Percentiles rank a stretch among this genome's conserved stretches.
phyloP scores from a whole-genome alignment of 352 stramenopile species.

The Phytopythium vexans region DNA sequence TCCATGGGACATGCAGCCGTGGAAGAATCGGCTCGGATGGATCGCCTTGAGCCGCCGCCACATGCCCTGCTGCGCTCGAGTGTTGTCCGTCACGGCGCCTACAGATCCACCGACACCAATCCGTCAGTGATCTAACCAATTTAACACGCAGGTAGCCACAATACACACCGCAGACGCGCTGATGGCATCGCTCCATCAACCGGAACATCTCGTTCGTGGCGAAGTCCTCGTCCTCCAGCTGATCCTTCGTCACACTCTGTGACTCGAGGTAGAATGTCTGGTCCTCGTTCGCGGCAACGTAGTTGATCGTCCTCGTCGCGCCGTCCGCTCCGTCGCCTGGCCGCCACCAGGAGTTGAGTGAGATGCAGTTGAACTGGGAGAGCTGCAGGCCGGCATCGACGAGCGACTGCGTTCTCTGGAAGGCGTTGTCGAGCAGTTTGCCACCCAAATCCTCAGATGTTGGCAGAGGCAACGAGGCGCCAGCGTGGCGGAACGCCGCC shows the following conservation, averaged over 20 bases:
- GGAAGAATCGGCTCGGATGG: constrained; percentile 21
- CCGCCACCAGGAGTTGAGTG: constrained; percentile 8
- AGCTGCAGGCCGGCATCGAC: background rate
- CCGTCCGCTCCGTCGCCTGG: constrained; percentile 4
- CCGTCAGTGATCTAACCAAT: background rate
- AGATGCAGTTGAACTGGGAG: constrained; percentile 4
- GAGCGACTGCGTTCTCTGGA: constrained; percentile 1
- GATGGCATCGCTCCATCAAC: constrained; percentile 4
- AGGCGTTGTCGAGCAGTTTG: constrained; percentile 15
- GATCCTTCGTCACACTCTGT: background rate
- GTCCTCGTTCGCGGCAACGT: constrained; percentile 9
- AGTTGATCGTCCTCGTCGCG: background rate
- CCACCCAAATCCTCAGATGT: constrained; percentile 7
- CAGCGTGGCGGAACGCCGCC: constrained; percentile 6
- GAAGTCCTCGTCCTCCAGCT: constrained; percentile 6
- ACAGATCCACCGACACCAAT: background rate
- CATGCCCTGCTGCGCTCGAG: constrained; percentile 11
- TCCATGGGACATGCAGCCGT: constrained; percentile 23
- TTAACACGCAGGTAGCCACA: background rate
- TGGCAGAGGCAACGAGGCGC: background rate
- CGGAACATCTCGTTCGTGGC: constrained; percentile 10
- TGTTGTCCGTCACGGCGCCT: constrained; percentile 24
- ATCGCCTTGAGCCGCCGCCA: constrained; percentile 17
- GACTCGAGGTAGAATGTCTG: constrained; percentile 9
- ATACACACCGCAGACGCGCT: constrained; percentile 8